Conservation (phyloP, 2,329 filamentous ascomycete species). For the Colletotrichum lindemuthianum region DNA sequence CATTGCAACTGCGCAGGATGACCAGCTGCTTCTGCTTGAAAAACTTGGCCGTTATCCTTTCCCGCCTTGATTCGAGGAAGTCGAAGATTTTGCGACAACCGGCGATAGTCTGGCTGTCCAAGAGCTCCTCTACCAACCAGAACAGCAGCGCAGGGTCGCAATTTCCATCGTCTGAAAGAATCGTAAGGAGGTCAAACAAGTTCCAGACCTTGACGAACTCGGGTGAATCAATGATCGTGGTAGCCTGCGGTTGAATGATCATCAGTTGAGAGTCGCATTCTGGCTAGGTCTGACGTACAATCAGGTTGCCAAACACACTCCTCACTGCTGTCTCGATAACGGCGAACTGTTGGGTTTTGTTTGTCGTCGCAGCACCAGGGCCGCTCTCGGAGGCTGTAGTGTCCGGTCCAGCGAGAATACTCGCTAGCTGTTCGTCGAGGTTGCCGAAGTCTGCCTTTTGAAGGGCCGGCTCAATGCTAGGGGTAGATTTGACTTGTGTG, state of each 20-base stretch:
- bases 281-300: conserved; percentile 65
- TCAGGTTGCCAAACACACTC: conserved; percentile 79
- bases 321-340: conserved; percentile 86
- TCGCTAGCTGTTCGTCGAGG: conserved; percentile 56
- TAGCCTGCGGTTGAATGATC: conserved; percentile 61
- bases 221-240: conserved; percentile 78
- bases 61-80: conserved; percentile 91
- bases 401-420: conserved; percentile 42
- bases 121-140: conserved; percentile 91
- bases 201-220: conserved; percentile 91
- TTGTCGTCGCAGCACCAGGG: conserved; percentile 49
- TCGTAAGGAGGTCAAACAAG: conserved; percentile 88
- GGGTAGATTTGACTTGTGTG: conserved; percentile 65
- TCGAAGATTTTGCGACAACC: conserved; percentile 93
- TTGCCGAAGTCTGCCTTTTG: conserved; percentile 73
- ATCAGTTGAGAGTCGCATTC: conserved; percentile 14
- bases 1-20: conserved; percentile 94
- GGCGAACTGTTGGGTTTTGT: conserved; percentile 66
- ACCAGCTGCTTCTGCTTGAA: conserved; percentile 87
- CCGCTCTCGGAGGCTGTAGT: conserved; percentile 38
- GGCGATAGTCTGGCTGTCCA: conserved; percentile 95
- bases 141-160: conserved; percentile 85
- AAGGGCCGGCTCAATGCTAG: conserved; percentile 78
- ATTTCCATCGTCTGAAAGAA: conserved; percentile 84
- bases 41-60: conserved; percentile 83